phyloP scores from a whole-genome alignment of 331 rosid species.

The Erythrophleum ivorense region DNA sequence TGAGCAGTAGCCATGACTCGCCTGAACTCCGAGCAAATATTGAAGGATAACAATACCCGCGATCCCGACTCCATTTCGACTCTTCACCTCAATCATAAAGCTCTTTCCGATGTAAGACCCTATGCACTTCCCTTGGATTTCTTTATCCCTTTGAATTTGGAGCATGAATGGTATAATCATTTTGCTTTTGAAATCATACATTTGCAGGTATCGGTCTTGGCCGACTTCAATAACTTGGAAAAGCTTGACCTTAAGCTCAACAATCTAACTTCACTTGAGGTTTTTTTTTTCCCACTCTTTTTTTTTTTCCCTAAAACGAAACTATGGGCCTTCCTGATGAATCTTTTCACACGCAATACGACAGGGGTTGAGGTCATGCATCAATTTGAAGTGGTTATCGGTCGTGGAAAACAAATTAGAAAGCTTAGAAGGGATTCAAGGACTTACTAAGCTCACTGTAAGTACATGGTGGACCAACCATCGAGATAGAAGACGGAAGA shows the following conservation, averaged over 20 bases:
- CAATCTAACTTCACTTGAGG: constrained; percentile 54
- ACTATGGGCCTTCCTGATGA: background rate
- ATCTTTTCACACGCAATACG: constrained; percentile 9
- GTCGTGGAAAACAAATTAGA: constrained; percentile 83
- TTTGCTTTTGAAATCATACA: constrained; percentile 22
- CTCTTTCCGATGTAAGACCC: constrained; percentile 69
- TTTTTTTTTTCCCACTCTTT: background rate
- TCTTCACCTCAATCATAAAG: constrained; percentile 74
- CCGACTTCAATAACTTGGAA: constrained; percentile 53
- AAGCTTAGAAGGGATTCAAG: constrained; percentile 85
- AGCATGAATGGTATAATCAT: background rate
- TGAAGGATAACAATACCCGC: constrained; percentile 59
- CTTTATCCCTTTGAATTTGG: background rate
- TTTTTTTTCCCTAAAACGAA: background rate
- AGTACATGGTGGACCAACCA: constrained; percentile 30
- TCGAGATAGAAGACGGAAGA: background rate
- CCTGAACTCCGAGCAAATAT: constrained; percentile 62
- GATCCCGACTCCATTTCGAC: constrained; percentile 57
- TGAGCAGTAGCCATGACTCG: constrained; percentile 51
- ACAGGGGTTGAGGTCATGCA: constrained; percentile 77
- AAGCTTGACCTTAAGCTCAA: constrained; percentile 60
- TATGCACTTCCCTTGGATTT: constrained; percentile 21
- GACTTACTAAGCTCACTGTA: constrained; percentile 83
- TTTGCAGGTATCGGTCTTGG: constrained; percentile 64
- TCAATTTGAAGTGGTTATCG: constrained; percentile 81